Evolutionary conservation across 2,329 filamentous ascomycete genomes (phyloP).

Genomic region (Graphilbum ipis-grandicollis): DNA sequence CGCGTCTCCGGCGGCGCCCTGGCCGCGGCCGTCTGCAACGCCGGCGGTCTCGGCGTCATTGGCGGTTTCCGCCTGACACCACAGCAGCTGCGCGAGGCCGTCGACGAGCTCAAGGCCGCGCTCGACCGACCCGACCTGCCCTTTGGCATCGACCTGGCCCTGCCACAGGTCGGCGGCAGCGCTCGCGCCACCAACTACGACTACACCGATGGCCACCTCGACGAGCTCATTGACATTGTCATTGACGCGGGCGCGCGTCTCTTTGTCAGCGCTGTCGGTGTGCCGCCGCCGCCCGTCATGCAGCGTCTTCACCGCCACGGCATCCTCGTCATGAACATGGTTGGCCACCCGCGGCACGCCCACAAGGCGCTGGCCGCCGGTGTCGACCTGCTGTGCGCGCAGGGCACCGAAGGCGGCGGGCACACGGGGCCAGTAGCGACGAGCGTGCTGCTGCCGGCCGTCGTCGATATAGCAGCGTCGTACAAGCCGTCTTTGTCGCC

Average conservation of each 20-base stretch:
- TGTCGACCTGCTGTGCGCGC: slow-evolving; percentile 80
- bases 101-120: slow-evolving; percentile 69
- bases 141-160: slow-evolving; percentile 80
- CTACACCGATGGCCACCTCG: slow-evolving; percentile 78
- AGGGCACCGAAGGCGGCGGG: slow-evolving; percentile 84
- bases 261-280: slow-evolving; percentile 78
- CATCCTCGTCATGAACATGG: slow-evolving; percentile 93
- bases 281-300: slow-evolving; percentile 59
- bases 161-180: slow-evolving; percentile 71
- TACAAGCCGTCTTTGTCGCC: no score
- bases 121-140: slow-evolving; percentile 53
- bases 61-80: slow-evolving; percentile 58
- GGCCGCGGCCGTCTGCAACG: slow-evolving; percentile 76
- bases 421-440: slow-evolving; percentile 82
- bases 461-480: slow-evolving; percentile 66
- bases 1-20: slow-evolving; percentile 62
- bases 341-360: slow-evolving; percentile 81
- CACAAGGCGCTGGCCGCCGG: slow-evolving; percentile 74
- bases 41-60: slow-evolving; percentile 67
- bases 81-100: slow-evolving; percentile 57
- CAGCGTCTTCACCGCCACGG: slow-evolving; percentile 61
- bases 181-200: slow-evolving; percentile 90
- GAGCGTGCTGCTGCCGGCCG: slow-evolving; percentile 71
- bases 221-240: slow-evolving; percentile 74
- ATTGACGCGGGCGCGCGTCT: slow-evolving; percentile 69